Evolutionary conservation across 768 basidiomycete genomes (phyloP).

Genomic region (Boletales sp.): DNA sequence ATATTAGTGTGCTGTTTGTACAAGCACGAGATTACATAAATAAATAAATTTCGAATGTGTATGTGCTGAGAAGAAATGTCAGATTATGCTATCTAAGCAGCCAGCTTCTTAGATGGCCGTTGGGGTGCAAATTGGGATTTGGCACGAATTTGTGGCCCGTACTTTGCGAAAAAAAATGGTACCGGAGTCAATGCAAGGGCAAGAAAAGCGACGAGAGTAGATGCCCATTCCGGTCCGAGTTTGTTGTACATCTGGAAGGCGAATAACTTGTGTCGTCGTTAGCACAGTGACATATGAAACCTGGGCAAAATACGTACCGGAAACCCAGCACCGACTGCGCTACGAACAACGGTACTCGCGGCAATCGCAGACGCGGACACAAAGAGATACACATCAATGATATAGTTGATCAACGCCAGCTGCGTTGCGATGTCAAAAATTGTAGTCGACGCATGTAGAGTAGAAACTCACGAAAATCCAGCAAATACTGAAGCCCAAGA

Average conservation of each 20-base stretch:
- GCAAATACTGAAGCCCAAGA: constrained; percentile 51
- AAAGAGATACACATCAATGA: constrained; percentile 56
- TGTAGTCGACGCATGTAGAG: neutral
- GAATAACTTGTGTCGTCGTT: constrained; percentile 36
- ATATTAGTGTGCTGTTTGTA: too few relatives aligned
- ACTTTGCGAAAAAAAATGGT: constrained; percentile 45
- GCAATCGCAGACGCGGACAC: constrained; percentile 58
- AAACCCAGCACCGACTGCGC: constrained; percentile 50
- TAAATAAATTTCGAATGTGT: too few relatives aligned
- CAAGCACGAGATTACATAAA: too few relatives aligned
- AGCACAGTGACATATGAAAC: neutral
- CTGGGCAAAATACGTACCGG: constrained; percentile 23
- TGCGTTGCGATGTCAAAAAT: constrained; percentile 17
- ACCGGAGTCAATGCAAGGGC: constrained; percentile 51
- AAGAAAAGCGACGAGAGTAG: constrained; percentile 51
- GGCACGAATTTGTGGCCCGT: constrained; percentile 39
- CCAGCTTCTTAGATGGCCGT: constrained; percentile 8
- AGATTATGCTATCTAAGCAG: constrained; percentile 3
- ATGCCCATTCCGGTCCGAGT: constrained; percentile 55
- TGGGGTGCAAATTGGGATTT: constrained; percentile 43
- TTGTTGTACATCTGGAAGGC: constrained; percentile 51
- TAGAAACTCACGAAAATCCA: constrained; percentile 48
- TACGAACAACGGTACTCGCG: constrained; percentile 49
- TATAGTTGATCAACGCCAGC: constrained; percentile 56
- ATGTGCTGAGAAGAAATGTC: too few relatives aligned